Evolutionary conservation across 805 yeast species (phyloP).

Genomic region (Ogataea nonfermentans): DNA sequence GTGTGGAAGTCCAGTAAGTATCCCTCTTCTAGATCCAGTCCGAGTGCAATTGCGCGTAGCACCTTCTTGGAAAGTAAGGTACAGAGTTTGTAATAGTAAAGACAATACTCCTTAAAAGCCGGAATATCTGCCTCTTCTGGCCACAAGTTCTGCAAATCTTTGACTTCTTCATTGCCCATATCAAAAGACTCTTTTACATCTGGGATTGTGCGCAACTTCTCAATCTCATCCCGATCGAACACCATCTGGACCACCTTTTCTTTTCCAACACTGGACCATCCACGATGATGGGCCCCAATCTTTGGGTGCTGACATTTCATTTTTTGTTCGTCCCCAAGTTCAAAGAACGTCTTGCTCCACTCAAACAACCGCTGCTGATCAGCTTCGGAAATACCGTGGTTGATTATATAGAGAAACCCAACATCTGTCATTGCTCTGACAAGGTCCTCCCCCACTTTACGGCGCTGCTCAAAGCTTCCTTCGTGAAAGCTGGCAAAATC

Average conservation of each 20-base stretch:
- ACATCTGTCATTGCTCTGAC: conserved; percentile 26
- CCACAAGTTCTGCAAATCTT: conserved; percentile 22
- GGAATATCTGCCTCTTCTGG: conserved; percentile 27
- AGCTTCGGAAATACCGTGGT: conserved; percentile 21
- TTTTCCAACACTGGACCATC: conserved; percentile 28
- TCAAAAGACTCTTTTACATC: conserved; percentile 38
- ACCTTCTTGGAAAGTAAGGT: conserved; percentile 28
- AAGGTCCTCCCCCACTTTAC: conserved; percentile 25
- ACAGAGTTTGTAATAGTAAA: conserved; percentile 17
- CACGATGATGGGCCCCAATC: conserved; percentile 26
- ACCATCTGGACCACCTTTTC: conserved; percentile 26
- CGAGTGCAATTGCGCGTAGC: conserved; percentile 30
- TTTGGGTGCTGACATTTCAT: conserved; percentile 24
- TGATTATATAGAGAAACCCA: conserved; percentile 24
- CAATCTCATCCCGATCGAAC: conserved; percentile 19
- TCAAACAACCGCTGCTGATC: conserved; percentile 20
- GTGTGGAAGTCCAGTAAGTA: conserved; percentile 28
- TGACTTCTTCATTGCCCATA: conserved; percentile 26
- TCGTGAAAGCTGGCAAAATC: conserved; percentile 29
- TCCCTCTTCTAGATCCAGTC: conserved; percentile 29
- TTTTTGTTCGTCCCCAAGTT: conserved; percentile 22
- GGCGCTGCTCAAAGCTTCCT: conserved; percentile 25
- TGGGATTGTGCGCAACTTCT: conserved; percentile 17
- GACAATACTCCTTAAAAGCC: conserved; percentile 27
- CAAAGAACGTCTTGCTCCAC: conserved; percentile 30